Evolutionary conservation across 768 basidiomycete species (phyloP), one percentile per base, ranked within the genome.

Genomic region (Mycena kentingensis): DNA sequence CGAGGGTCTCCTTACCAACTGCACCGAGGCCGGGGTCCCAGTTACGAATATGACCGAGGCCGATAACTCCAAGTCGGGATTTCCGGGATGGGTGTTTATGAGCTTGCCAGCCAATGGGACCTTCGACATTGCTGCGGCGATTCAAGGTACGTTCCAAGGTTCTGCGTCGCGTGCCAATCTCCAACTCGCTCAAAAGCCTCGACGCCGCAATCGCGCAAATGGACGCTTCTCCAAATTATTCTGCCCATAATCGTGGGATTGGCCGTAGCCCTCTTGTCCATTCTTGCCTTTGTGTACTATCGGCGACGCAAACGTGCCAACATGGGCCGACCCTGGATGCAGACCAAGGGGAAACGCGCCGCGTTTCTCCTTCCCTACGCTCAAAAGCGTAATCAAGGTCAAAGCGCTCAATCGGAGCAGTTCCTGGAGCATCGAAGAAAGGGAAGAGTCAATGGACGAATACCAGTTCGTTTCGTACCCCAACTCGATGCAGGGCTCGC

Each of bases 401-500:
- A 53, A 54, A 35, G 51, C 52, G 39, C 10, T 50, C 41, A 24
- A 55, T 22, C 54, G 58, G 18, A 55, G 53, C 26, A 34, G 5
- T 29, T 60, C 58, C 6, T 60, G 58, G 58, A 60, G 51, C 28
- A 60, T 60, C 32, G 58, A 60, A 7, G 54, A 60, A 8, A 36
- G 18, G 15, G 25, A 55, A 13, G 54, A 55, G 47, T 32, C 32
- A 6, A 15, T 60, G 51, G 21, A 46, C 5, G 58, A 60, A 52
- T 60, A 60, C 37, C 46, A 60, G 47, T 55, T 60, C 38, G 58
- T 60, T 10, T 60, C 58, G 16, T 49, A 52, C 24, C 58, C 58
- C 11, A 41, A 49, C 19, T 60, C 58, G 24, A 41, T 60, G 3
- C 54, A 60, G 43, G 58, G 54, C 18, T 60, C 58, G 43, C 50